These are phyloP conservation scores for Acacia crassicarpa DNA, from an alignment of 306 rosid genomes.

Conservation along the genomic window DNA sequence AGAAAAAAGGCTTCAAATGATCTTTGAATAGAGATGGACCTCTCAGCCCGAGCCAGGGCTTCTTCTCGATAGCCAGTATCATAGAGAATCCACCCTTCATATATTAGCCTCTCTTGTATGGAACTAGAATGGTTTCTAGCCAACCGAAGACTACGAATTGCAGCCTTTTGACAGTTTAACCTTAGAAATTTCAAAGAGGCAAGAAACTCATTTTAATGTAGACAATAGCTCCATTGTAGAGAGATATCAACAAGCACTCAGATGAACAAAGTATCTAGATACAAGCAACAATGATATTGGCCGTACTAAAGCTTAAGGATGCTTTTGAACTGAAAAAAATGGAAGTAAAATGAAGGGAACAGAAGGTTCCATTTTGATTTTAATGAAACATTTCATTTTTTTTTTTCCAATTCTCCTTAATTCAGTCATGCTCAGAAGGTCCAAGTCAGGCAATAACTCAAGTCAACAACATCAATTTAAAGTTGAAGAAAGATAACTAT, in stretches of 20 bases:
- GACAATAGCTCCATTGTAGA: slow-evolving; percentile 12
- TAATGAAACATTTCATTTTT: background rate
- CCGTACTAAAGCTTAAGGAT: background rate
- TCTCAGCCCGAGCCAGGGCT: slow-evolving; percentile 63
- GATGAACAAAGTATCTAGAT: background rate
- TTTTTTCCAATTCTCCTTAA: background rate
- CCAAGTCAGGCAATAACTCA: background rate
- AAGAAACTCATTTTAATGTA: slow-evolving; percentile 1
- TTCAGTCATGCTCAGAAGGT: background rate
- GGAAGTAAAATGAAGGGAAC: background rate
- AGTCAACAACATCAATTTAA: slow-evolving; percentile 16
- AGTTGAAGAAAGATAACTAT: background rate
- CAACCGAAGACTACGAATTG: slow-evolving; percentile 70
- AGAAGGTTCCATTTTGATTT: background rate
- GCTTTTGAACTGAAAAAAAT: background rate
- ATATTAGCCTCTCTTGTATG: slow-evolving; percentile 70
- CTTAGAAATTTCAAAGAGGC: slow-evolving; percentile 36
- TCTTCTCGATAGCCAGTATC: slow-evolving; percentile 77
- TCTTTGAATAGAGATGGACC: slow-evolving; percentile 63
- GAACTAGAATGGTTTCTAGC: slow-evolving; percentile 75
- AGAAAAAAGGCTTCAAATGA: slow-evolving; percentile 87
- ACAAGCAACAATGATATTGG: background rate
- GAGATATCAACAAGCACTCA: background rate
- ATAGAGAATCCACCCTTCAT: slow-evolving; percentile 92
- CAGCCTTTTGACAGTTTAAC: slow-evolving; percentile 85